Percentiles rank a stretch among this genome's conserved stretches.
phyloP scores from a whole-genome alignment of 2,329 filamentous ascomycete species.

The Hymenoscyphus linearis region DNA sequence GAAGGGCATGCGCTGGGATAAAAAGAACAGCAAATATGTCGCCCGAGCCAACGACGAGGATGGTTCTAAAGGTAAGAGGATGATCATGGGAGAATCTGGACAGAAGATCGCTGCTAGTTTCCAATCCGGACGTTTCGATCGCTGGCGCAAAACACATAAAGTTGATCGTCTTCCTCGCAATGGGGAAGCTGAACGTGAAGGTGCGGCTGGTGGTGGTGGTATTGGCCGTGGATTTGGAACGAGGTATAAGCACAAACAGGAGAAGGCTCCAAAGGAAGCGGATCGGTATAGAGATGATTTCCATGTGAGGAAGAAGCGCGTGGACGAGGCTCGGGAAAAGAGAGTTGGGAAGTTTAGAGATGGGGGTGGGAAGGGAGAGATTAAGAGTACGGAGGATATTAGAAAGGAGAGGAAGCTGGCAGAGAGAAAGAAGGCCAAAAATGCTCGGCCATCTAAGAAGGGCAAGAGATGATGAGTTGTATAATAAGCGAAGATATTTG shows the following conservation, averaged over 20 bases:
- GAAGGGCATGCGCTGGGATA: slow-evolving; percentile 87
- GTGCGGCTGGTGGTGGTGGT: slow-evolving; percentile 29
- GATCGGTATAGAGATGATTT: slow-evolving; percentile 92
- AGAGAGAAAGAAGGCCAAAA: slow-evolving; percentile 79
- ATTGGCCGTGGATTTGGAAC: slow-evolving; percentile 40
- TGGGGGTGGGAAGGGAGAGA: slow-evolving; percentile 67
- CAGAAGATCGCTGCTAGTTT: slow-evolving; percentile 95
- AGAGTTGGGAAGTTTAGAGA: slow-evolving; percentile 69
- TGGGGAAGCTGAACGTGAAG: slow-evolving; percentile 67
- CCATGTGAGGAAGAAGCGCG: slow-evolving; percentile 82
- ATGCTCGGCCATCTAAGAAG: slow-evolving; percentile 72
- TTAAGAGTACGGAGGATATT: slow-evolving; percentile 79
- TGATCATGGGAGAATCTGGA: slow-evolving; percentile 84
- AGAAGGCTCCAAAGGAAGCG: slow-evolving; percentile 85
- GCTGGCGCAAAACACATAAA: slow-evolving; percentile 83
- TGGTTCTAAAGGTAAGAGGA: slow-evolving; percentile 65
- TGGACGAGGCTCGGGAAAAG: slow-evolving; percentile 82
- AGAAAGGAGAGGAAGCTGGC: slow-evolving; percentile 73
- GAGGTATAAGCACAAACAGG: slow-evolving; percentile 79
- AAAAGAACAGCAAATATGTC: slow-evolving; percentile 94
- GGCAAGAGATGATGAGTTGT: slow-evolving; percentile 23
- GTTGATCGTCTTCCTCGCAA: slow-evolving; percentile 72
- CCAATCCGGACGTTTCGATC: slow-evolving; percentile 88
- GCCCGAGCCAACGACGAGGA: slow-evolving; percentile 89
- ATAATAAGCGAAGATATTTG: not conserved